Evolutionary conservation across 805 yeast species (phyloP).

Genomic region (Kodamaea lidongshanica): DNA sequence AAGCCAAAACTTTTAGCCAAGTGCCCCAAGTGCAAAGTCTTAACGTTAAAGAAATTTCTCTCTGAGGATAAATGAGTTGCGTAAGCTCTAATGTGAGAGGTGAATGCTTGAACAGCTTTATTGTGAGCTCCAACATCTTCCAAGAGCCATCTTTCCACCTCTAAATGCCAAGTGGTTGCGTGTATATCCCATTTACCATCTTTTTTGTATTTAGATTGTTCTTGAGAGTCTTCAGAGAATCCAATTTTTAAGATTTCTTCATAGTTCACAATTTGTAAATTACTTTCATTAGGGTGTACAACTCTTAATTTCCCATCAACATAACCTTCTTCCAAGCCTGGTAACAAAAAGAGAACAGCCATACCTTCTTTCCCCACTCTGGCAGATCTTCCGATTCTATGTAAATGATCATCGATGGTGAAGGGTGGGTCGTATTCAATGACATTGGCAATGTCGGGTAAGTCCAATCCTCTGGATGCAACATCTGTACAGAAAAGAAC

Average conservation of each 20-base stretch:
- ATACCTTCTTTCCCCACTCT: constrained; percentile 89
- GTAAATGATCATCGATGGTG: constrained; percentile 88
- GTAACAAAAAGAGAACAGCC: constrained; percentile 72
- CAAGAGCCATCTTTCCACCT: constrained; percentile 81
- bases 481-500: constrained; percentile 94
- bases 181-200: constrained; percentile 77
- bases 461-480: constrained; percentile 93
- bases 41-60: constrained; percentile 73
- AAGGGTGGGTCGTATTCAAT: constrained; percentile 95
- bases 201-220: constrained; percentile 22
- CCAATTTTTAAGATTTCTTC: constrained; percentile 28
- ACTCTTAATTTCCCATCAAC: constrained; percentile 44
- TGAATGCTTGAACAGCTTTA: constrained; percentile 73
- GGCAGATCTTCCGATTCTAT: constrained; percentile 96
- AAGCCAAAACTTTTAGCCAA: constrained; percentile 91
- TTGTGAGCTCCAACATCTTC: constrained; percentile 57
- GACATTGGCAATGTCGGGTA: constrained; percentile 79
- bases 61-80: constrained; percentile 88
- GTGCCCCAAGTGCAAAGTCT: constrained; percentile 86
- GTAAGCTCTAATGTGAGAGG: constrained; percentile 89
- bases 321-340: constrained; percentile 86
- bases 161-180: constrained; percentile 94
- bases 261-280: constrained; percentile 28
- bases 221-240: constrained; percentile 37
- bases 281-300: constrained; percentile 35